Conservation (phyloP, 495 filamentous ascomycete genomes). For the Aspergillus saccharolyticus region DNA sequence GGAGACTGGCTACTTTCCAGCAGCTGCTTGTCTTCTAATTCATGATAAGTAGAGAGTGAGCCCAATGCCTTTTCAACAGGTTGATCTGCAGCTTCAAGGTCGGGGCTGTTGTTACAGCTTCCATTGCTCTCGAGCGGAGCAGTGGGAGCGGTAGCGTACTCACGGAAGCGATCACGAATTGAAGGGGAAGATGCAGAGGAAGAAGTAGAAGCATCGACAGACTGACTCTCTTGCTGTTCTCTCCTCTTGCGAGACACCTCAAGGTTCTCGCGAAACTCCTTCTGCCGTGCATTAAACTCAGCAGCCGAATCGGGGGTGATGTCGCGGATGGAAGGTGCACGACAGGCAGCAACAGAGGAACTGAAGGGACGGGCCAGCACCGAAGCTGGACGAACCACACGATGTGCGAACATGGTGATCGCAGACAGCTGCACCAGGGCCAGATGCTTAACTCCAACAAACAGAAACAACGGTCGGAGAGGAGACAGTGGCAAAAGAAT, state of each 20-base stretch:
- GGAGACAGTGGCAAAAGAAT: background rate
- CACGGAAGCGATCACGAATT: conserved; percentile 35
- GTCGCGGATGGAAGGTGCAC: conserved; percentile 78
- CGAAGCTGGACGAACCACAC: conserved; percentile 43
- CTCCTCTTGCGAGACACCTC: conserved; percentile 65
- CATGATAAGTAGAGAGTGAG: conserved; percentile 60
- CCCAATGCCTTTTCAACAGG: conserved; percentile 49
- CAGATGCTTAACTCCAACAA: background rate
- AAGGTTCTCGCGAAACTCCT: conserved; percentile 79
- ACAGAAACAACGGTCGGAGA: conserved; percentile 5
- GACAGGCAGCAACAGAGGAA: conserved; percentile 49
- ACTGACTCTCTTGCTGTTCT: conserved; percentile 83
- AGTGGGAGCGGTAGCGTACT: conserved; percentile 48
- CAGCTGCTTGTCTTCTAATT: conserved; percentile 43
- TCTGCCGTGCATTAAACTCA: conserved; percentile 74
- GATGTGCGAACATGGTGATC: conserved; percentile 43
- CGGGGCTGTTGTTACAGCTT: conserved; percentile 33
- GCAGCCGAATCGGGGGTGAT: conserved; percentile 65
- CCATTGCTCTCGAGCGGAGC: conserved; percentile 53
- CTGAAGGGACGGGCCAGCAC: conserved; percentile 56
- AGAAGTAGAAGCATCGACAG: conserved; percentile 43
- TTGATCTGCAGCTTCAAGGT: conserved; percentile 36
- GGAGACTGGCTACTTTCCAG: conserved; percentile 44
- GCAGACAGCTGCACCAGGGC: background rate
- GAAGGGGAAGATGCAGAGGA: conserved; percentile 37